These are phyloP conservation scores for Silene coronaria DNA, from an alignment of 179 eudicot species.

Conservation along the genomic window DNA sequence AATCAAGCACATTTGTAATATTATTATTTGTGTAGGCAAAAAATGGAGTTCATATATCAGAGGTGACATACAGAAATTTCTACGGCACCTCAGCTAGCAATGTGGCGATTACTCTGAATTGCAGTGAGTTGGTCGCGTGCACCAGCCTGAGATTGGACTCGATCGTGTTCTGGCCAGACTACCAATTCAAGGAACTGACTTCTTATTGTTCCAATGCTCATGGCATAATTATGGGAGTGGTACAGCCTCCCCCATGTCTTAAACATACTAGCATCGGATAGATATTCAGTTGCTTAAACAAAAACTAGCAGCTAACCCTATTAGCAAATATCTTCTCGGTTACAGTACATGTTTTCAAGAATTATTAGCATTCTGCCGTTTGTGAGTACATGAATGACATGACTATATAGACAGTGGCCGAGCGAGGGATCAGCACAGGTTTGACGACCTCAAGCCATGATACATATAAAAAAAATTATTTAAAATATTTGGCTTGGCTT, in stretches of 20 bases:
- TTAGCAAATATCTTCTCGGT: not conserved
- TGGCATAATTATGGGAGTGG: conserved; percentile 29
- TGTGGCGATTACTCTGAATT: conserved; percentile 28
- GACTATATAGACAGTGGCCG: too few relatives aligned
- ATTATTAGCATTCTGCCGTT: not conserved
- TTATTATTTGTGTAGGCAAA: conserved; percentile 11
- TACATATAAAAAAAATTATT: too few relatives aligned
- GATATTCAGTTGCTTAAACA: not conserved
- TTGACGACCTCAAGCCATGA: too few relatives aligned
- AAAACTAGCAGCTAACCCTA: not conserved
- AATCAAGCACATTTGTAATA: not conserved
- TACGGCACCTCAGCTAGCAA: conserved; percentile 30
- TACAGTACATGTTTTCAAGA: not conserved
- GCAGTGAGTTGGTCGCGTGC: conserved; percentile 26
- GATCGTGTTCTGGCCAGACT: conserved; percentile 28
- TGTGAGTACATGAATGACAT: too few relatives aligned
- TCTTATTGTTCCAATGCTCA: conserved; percentile 40
- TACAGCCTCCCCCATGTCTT: conserved; percentile 28
- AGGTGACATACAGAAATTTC: conserved; percentile 24
- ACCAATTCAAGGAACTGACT: conserved; percentile 19
- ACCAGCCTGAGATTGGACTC: conserved; percentile 19
- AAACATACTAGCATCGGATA: not conserved
- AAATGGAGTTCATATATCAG: conserved; percentile 29
- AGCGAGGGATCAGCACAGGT: too few relatives aligned
- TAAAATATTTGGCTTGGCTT: too few relatives aligned